Percentiles rank a stretch among this genome's conserved stretches.
Conservation (phyloP, 352 stramenopile genomes). For the Thraustochytrium sp. region DNA sequence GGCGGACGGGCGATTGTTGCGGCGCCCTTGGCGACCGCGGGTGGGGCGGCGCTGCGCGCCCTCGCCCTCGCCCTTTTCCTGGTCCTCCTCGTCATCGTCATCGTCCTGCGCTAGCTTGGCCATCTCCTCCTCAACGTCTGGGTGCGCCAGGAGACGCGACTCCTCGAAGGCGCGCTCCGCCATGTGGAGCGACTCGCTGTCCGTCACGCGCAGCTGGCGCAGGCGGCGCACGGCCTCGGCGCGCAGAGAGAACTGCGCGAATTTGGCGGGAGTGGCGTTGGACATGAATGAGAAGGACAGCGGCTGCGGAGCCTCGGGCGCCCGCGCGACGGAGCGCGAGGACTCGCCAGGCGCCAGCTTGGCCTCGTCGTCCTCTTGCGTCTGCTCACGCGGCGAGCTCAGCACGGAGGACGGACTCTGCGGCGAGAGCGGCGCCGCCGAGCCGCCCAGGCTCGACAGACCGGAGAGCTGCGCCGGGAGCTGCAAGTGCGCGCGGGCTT, state of each 20-base stretch:
- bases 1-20: background rate
- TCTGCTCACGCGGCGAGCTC: background rate
- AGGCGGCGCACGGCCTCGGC: slow-evolving; percentile 24
- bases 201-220: background rate
- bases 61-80: background rate
- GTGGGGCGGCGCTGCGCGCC: background rate
- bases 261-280: background rate
- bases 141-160: background rate
- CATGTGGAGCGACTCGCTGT: background rate
- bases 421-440: no score
- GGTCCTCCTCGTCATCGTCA: background rate
- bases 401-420: no score
- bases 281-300: slow-evolving; percentile 18
- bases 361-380: background rate
- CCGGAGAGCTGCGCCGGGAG: no score
- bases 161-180: background rate
- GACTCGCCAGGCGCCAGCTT: background rate
- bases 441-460: no score
- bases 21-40: background rate
- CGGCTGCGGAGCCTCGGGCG: background rate
- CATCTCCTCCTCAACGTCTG: slow-evolving; percentile 6
- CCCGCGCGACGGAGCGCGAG: background rate
- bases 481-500: no score
- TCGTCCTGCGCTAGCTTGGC: background rate
- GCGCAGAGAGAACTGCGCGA: slow-evolving; percentile 25